Base-by-base conservation (phyloP, 805 yeast genomes). In the Ogataea polymorpha region DNA sequence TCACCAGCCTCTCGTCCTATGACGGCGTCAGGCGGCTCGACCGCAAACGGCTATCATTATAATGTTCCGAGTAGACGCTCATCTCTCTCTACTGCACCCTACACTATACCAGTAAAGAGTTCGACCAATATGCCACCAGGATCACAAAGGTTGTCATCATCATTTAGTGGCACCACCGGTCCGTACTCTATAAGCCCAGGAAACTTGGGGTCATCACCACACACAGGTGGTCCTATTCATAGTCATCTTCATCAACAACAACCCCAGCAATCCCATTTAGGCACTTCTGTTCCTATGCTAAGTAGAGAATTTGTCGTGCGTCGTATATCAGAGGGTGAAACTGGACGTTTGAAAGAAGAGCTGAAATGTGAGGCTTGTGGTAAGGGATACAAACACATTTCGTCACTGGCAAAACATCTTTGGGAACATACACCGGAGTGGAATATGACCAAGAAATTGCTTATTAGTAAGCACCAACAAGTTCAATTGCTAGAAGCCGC, bases 391-490 rank as follows among this genome's bases (percentile, higher is more conserved):
- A 88, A 86, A 59, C 96, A 87, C 65, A 83, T 87, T 5, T 80
- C 89, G 1, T 82, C 90, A n/a, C 71, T 86, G 45, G 93, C 95
- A 2, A 86, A 86, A 61, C 95, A 86, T 64, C 65, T 87, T 28
- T 87, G 96, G 96, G 96, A 87, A 58, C 96, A 87, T 61, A 87
- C 96, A 0, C 95, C 96, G 0, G 96, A 88, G 58, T 87, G 96
- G 96, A 85, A 80, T 54, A 82, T 82, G 59, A 88, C 96, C 3
- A 82, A 86, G 51, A 85, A 84, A 59, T 67, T 87, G 39, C 68
- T 83, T 26, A 86, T 88, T 26, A 81, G 87, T n/a, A 86, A 86
- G 61, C 95, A 86, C 63, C 95, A 86, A 62, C 95, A 86, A 59
- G 95, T 86, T 12, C 95, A 86, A 63, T 68, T 86, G 27, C 68